Conservation (phyloP, 2,329 filamentous ascomycete species). For the Xylariaceae sp. region DNA sequence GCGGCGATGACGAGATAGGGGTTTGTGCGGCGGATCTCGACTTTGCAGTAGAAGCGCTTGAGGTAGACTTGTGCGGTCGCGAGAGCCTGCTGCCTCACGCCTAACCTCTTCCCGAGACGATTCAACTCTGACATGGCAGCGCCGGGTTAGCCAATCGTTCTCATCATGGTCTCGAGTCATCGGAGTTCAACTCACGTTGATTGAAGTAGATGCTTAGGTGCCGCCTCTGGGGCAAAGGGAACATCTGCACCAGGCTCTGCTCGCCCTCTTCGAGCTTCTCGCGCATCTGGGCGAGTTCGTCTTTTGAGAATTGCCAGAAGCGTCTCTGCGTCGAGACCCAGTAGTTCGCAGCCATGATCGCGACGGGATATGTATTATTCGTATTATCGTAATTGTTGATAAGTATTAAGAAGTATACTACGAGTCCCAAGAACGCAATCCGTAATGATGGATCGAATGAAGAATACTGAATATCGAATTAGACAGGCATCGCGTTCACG, state of each 20-base stretch:
- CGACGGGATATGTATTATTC: background rate
- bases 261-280: slow-evolving; percentile 74
- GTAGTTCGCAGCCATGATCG: slow-evolving; percentile 83
- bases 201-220: slow-evolving; percentile 90
- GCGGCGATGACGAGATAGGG: slow-evolving; percentile 92
- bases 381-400: background rate
- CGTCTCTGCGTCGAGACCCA: slow-evolving; percentile 91
- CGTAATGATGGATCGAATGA: no score
- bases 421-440: no score
- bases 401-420: background rate
- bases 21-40: slow-evolving; percentile 88
- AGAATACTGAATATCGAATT: background rate
- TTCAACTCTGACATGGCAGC: slow-evolving; percentile 56
- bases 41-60: slow-evolving; percentile 85
- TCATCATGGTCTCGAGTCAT: background rate
- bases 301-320: slow-evolving; percentile 85
- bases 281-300: slow-evolving; percentile 70
- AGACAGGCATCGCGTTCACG: slow-evolving; percentile 8
- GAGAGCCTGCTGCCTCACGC: slow-evolving; percentile 82
- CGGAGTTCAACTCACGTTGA: slow-evolving; percentile 56
- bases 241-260: slow-evolving; percentile 67
- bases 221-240: slow-evolving; percentile 73
- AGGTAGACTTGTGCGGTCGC: slow-evolving; percentile 94
- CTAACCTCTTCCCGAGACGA: slow-evolving; percentile 78
- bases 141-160: slow-evolving; percentile 10